A percentile compares a stretch with the other conserved stretches of the same genome.
Evolutionary conservation across 768 basidiomycete species (phyloP).

Genomic region (Coprinellus micaceus): DNA sequence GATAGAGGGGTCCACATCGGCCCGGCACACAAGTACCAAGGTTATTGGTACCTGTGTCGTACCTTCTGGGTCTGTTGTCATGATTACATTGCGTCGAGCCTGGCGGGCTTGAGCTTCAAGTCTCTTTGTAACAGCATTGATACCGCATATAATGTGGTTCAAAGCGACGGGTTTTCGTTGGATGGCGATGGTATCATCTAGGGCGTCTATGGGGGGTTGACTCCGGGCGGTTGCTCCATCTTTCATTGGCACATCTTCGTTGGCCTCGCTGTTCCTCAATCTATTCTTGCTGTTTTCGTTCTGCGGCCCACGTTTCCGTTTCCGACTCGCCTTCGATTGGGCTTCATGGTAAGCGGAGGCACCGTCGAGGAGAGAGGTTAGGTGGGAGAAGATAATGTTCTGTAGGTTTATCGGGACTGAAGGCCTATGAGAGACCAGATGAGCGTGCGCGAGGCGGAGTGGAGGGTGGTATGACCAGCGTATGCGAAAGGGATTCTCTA

Average conservation of each 20-base stretch:
- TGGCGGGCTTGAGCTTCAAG: conserved; percentile 56
- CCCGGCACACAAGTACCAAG: conserved; percentile 65
- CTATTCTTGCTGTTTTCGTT: conserved; percentile 20
- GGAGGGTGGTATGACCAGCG: conserved; percentile 47
- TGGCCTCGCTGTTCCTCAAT: neutral
- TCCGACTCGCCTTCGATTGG: conserved; percentile 29
- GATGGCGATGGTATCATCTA: neutral
- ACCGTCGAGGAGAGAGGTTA: conserved; percentile 49
- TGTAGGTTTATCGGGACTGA: conserved; percentile 59
- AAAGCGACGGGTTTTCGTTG: conserved; percentile 35
- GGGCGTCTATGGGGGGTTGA: neutral
- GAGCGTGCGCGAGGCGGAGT: neutral
- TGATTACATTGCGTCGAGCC: conserved; percentile 26
- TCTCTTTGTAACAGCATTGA: conserved; percentile 74
- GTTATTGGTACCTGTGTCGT: conserved; percentile 25
- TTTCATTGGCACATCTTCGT: neutral
- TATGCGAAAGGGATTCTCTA: conserved; percentile 70
- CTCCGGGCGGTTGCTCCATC: neutral
- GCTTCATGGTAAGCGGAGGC: conserved; percentile 40
- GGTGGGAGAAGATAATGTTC: conserved; percentile 49
- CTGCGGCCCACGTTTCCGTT: conserved; percentile 34
- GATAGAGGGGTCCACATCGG: conserved; percentile 70
- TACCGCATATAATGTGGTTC: conserved; percentile 57
- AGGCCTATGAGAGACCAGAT: conserved; percentile 45
- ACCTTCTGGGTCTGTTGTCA: conserved; percentile 13